Evolutionary conservation across 2,329 filamentous ascomycete species (phyloP), one percentile per base, ranked within the genome.

Genomic region (Aspergillus transmontanensis): DNA sequence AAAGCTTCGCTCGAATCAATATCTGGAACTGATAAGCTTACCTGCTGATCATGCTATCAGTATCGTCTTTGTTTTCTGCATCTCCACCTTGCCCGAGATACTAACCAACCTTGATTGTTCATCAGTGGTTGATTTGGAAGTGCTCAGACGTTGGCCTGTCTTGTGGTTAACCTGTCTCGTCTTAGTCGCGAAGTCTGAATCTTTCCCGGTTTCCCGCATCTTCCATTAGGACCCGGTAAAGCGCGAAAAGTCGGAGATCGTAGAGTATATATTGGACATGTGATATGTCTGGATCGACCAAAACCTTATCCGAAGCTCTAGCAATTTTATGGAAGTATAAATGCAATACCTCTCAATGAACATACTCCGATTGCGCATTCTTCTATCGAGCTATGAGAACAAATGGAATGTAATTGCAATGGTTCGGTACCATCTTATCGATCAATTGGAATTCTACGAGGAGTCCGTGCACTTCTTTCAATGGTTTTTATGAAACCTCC

Each of bases 111-210:
- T 28, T 19, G 45, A 48, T 48, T 28, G 11, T 48, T 48, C 26
- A 48, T 14, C 9, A 16, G 23, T 48, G 45, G 45, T 26, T 12
- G 11, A 48, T 16, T 16, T 12, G 23, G 6, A 48, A 5, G 45
- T 50, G 14, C 46, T 28, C 4, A 28, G 23, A 16, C 19, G 21
- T 45, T 36, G 16, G 9, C 23, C 28, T 65, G 64, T 66, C 66
- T 53, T 56, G 36, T 56, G 60, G 57, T 63, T 71, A 62, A 41
- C 71, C 69, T 60, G 61, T 68, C 65, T 67, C 36, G 69, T 71
- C 59, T 57, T 72, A 72, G 70, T 63, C 9, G 46, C 55, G 41
- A 41, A 34, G 50, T 36, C 59, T 60, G 23, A 14, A 28, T 48
- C 60, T 59, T 59, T 59, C 48, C 30, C 34, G 39, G 58, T 59